Evolutionary conservation across 164 flowering plant species (phyloP), one percentile per base, ranked within the genome.

Genomic region (Tetrastigma voinierianum): DNA sequence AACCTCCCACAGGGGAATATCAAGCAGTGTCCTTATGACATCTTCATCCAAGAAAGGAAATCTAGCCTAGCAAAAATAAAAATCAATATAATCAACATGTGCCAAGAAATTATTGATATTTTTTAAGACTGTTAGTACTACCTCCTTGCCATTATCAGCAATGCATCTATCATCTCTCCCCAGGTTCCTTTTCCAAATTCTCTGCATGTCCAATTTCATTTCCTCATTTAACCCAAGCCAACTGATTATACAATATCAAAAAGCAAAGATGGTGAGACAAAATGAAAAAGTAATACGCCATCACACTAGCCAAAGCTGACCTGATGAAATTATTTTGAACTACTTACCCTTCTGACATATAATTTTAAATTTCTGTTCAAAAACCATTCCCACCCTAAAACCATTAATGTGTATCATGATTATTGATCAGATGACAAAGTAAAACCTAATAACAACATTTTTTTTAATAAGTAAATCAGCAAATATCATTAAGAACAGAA

Each of bases 101-200:
- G 23, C 40, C 55, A 64, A 58, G 21, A 48, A 56, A 56, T 3
- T n/a, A 47, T 53, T 47, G 52, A 63, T 45, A 21, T 40, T 57
- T 19, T 13, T 7, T 40, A 43, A 16, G 66, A 17, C 17, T 54
- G 47, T 25, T 16, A 57, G 18, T 13, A 51, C 8, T 82, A 95
- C 99, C 98, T 95, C 99, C 72, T 90, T 92, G 59, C 95, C 97
- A 74, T 79, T 83, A 74, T 95, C 99, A 66, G 96, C 82, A 68
- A 93, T 86, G 79, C 98, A 92, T 68, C 98, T 81, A 66, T 95
- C 99, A 77, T 95, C 99, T 81, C 99, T 89, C 57, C 99, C 98
- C 24, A 95, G 82, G 74, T 95, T 95, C 72, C 98, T 83, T 74
- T 92, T 95, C 99, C 99, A 95, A 52, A 95, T 95, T 82, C 99